phyloP scores from a whole-genome alignment of 139 green algal genomes.

The Chlamydomonas sp. region DNA sequence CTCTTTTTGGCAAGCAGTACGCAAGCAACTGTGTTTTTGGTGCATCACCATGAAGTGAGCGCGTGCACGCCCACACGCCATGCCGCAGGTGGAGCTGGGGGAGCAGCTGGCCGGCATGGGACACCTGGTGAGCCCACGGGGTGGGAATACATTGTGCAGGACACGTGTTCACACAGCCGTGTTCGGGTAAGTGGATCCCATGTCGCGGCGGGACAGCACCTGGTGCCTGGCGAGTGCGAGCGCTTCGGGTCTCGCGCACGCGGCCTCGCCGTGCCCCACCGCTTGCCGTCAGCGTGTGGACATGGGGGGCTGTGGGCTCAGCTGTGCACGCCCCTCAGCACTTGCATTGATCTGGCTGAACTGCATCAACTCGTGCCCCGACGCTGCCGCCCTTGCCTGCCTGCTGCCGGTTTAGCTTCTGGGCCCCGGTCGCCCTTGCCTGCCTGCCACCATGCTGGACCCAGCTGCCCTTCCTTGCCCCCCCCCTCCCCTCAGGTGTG shows the following conservation, averaged over 20 bases:
- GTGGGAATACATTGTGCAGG: background rate
- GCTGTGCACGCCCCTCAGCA: no score
- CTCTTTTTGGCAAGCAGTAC: no score
- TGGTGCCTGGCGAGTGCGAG: background rate
- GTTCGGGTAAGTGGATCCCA: background rate
- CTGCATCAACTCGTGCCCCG: background rate
- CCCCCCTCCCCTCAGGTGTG: conserved; percentile 27
- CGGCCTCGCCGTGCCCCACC: background rate
- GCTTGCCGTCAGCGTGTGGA: background rate
- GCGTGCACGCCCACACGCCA: no score
- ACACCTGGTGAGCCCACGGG: conserved; percentile 47
- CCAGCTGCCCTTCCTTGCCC: background rate
- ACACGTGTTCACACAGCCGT: background rate
- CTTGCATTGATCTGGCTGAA: background rate
- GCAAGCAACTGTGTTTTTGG: background rate
- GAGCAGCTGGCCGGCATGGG: conserved; percentile 65
- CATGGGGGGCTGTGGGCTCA: no score
- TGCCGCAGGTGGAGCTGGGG: conserved; percentile 59
- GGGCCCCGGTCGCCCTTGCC: background rate
- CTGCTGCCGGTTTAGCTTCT: background rate
- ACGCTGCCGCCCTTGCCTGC: background rate
- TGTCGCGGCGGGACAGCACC: background rate
- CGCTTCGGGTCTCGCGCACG: background rate
- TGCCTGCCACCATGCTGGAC: background rate
- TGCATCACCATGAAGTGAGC: background rate